A percentile compares a stretch with the other conserved stretches of the same genome.
Conservation (phyloP, 176 grass and related monocot genomes). For the Phoenix roebelenii region DNA sequence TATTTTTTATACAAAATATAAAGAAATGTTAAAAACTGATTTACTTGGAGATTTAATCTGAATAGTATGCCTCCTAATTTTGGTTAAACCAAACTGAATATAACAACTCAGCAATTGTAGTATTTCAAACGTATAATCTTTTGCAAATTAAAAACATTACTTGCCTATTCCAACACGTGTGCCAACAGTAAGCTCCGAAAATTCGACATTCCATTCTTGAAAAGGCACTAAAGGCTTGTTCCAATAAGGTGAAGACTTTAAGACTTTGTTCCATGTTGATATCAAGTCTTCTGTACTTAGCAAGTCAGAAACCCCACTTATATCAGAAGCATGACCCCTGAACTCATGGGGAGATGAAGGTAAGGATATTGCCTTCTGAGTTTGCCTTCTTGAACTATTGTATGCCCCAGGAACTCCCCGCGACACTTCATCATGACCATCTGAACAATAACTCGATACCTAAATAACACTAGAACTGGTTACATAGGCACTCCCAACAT, state of each 20-base stretch:
- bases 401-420: constrained; percentile 22
- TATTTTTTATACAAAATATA: no score
- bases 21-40: no score
- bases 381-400: constrained; percentile 45
- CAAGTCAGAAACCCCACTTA: constrained; percentile 48
- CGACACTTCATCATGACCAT: constrained; percentile 33
- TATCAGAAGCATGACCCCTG: constrained; percentile 34
- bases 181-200: constrained; percentile 89
- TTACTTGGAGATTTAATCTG: no score
- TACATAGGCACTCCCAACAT: not conserved
- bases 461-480: constrained; percentile 28
- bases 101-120: no score
- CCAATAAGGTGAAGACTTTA: constrained; percentile 68
- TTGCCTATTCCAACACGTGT: constrained; percentile 95
- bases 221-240: constrained; percentile 87
- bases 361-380: constrained; percentile 79
- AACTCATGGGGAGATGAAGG: constrained; percentile 87
- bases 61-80: no score
- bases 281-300: constrained; percentile 55
- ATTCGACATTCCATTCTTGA: constrained; percentile 90
- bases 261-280: constrained; percentile 71
- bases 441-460: constrained; percentile 32
- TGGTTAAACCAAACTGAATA: no score
- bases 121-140: no score
- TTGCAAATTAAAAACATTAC: constrained; percentile 21